Evolutionary conservation across 257 asterid genomes (phyloP).

Genomic region (Euphrasia confusa): DNA sequence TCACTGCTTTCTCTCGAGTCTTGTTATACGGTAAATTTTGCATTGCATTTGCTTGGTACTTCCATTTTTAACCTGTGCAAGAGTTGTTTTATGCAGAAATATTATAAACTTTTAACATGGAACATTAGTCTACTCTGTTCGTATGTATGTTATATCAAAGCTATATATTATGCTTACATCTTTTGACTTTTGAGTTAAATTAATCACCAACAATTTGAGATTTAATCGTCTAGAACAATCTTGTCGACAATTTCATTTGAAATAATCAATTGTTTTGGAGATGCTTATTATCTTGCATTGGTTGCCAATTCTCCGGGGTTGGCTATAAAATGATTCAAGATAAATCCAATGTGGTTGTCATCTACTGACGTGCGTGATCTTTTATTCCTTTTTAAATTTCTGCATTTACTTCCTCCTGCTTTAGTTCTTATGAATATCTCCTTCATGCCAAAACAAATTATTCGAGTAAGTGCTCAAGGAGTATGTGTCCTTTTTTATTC

Average conservation of each 20-base stretch:
- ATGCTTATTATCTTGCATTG: constrained; percentile 3
- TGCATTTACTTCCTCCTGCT: not conserved
- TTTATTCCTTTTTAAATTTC: constrained; percentile 7
- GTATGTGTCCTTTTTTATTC: constrained; percentile 13
- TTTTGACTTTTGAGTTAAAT: constrained; percentile 7
- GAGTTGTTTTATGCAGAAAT: constrained; percentile 9
- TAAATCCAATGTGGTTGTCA: constrained; percentile 15
- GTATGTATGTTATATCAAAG: constrained; percentile 7
- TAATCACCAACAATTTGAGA: not conserved
- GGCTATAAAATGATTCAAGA: constrained; percentile 8
- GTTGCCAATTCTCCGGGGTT: constrained; percentile 3
- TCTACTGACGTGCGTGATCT: not conserved
- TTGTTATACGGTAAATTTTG: constrained; percentile 55
- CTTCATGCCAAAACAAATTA: too few relatives aligned
- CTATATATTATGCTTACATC: not conserved
- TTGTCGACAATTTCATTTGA: not conserved
- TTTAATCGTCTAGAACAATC: constrained; percentile 12
- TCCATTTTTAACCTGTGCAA: not conserved
- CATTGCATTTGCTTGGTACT: not conserved
- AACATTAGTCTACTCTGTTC: not conserved
- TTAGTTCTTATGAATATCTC: not conserved
- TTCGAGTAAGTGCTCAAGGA: constrained; percentile 4
- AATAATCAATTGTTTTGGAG: not conserved
- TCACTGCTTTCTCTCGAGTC: constrained; percentile 59
- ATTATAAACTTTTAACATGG: constrained; percentile 1